Percentiles rank a stretch among this genome's conserved stretches.
Conservation (phyloP, 768 basidiomycete species). For the Kwoniella heveanensis region DNA sequence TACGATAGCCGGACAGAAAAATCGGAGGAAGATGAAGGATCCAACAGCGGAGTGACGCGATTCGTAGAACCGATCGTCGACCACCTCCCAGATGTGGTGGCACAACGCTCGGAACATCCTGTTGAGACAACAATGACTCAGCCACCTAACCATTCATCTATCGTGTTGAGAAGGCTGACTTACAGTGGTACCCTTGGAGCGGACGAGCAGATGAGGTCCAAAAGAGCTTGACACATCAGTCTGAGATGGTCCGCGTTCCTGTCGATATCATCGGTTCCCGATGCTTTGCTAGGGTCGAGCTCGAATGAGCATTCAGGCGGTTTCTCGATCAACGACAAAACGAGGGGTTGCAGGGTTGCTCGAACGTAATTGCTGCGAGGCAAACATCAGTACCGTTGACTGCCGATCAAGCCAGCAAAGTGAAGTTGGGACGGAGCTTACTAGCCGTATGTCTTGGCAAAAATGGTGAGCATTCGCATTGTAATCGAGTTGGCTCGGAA, state of each 20-base stretch:
- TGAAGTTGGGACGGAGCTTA: slow-evolving; percentile 18
- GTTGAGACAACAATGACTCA: no score
- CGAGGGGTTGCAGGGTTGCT: slow-evolving; percentile 71
- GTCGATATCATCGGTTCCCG: slow-evolving; percentile 63
- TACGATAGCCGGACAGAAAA: slow-evolving; percentile 88
- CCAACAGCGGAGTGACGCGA: slow-evolving; percentile 58
- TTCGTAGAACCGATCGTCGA: slow-evolving; percentile 52
- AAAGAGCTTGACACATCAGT: slow-evolving; percentile 71
- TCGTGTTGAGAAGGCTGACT: slow-evolving; percentile 57
- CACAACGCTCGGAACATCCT: slow-evolving; percentile 36
- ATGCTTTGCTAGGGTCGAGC: slow-evolving; percentile 65
- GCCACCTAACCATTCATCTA: no score
- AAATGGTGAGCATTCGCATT: slow-evolving; percentile 80
- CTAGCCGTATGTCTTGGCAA: slow-evolving; percentile 87
- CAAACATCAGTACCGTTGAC: not conserved
- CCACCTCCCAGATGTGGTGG: slow-evolving; percentile 65
- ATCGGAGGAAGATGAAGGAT: slow-evolving; percentile 87
- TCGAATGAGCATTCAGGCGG: slow-evolving; percentile 76
- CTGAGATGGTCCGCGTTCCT: slow-evolving; percentile 73
- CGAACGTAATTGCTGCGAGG: slow-evolving; percentile 69
- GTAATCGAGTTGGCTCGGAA: slow-evolving; percentile 87
- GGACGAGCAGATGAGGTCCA: slow-evolving; percentile 73
- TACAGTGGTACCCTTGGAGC: slow-evolving; percentile 72
- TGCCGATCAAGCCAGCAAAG: not conserved
- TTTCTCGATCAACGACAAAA: slow-evolving; percentile 72